These are phyloP conservation scores for Podaxis rugospora DNA, from an alignment of 768 basidiomycete species.

Conservation along the genomic window DNA sequence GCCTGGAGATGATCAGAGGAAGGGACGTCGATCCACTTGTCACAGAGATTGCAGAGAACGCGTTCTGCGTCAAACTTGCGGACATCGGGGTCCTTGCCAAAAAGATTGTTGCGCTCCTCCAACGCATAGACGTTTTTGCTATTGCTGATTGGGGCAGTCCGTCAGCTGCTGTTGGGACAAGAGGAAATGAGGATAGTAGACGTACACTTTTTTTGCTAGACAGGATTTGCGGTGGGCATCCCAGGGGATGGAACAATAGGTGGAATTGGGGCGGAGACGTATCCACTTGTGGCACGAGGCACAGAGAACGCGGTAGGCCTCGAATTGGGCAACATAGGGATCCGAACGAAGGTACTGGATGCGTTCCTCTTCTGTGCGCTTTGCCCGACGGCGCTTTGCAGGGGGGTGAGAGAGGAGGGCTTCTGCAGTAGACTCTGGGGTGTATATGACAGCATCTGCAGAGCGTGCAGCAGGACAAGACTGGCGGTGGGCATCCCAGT, in stretches of 20 bases:
- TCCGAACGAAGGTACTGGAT: constrained; percentile 67
- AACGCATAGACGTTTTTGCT: constrained; percentile 54
- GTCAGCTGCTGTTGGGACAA: neutral
- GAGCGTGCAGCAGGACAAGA: constrained; percentile 1
- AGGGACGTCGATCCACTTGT: constrained; percentile 60
- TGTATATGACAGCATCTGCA: constrained; percentile 31
- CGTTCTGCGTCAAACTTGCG: constrained; percentile 74
- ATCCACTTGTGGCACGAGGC: constrained; percentile 85
- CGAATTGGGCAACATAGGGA: constrained; percentile 76
- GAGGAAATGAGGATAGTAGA: constrained; percentile 12
- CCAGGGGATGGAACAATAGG: constrained; percentile 87
- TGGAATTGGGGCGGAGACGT: constrained; percentile 78
- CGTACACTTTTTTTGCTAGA: constrained; percentile 72
- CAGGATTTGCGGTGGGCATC: constrained; percentile 83
- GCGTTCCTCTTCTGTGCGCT: constrained; percentile 73
- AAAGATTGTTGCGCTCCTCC: constrained; percentile 54
- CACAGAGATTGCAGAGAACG: constrained; percentile 64
- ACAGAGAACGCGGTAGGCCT: constrained; percentile 76
- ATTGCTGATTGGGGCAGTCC: constrained; percentile 20
- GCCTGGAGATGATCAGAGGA: constrained; percentile 57
- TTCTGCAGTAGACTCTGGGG: constrained; percentile 36
- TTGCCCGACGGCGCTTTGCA: constrained; percentile 65
- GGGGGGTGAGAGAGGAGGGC: constrained; percentile 44
- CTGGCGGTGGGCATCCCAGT: constrained; percentile 65
- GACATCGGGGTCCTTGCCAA: constrained; percentile 65